Base-by-base conservation (phyloP, 164 flowering plant genomes). In the Stephania japonica region DNA sequence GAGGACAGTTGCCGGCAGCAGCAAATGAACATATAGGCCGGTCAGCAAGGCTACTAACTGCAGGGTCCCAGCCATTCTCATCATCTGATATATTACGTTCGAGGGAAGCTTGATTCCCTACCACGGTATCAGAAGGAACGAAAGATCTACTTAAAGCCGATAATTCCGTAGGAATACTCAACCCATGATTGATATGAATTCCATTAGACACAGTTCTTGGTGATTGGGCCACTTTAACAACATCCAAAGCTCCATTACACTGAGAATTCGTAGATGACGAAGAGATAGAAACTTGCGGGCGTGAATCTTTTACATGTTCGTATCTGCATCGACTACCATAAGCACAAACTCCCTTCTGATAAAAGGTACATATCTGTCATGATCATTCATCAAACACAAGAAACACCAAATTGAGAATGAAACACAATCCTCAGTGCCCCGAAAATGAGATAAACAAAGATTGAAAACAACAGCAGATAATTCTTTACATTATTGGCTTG, bases 321-420 rank as follows among this genome's bases (percentile, higher is more conserved):
- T 90, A 91, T 83, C 99, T 85, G 82, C 99, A 96, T 64, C 97
- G 85, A 79, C 93, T 90, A 6, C 97, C 99, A 81, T 85, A 96
- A 26, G 94, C 79, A 76, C 99, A 96, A 6, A 75, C 80, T 64
- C 98, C 98, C 80, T 86, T 90, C 78, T 96, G 99, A 80, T 91
- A 96, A 70, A 79, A 96, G 70, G 95, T 91, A 81, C 99, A 96
- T 62, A 91, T 67, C 99, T 95, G 87, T n/a, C 4, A 68, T 32
- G 38, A 75, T 12, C 27, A 72, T 59, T 23, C 69, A 70, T 65
- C 67, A 76, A 24, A 47, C 65, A 16, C 66, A 76, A 43, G 23
- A 26, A 50, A 50, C 7, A 32, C 38, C 38, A 25, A 1, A 23
- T 66, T 74, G 66, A 75, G 47, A 7, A 64, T 42, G 72, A 7